phyloP scores from a whole-genome alignment of 2,329 filamentous ascomycete species.

The Ceratocystis papillata region DNA sequence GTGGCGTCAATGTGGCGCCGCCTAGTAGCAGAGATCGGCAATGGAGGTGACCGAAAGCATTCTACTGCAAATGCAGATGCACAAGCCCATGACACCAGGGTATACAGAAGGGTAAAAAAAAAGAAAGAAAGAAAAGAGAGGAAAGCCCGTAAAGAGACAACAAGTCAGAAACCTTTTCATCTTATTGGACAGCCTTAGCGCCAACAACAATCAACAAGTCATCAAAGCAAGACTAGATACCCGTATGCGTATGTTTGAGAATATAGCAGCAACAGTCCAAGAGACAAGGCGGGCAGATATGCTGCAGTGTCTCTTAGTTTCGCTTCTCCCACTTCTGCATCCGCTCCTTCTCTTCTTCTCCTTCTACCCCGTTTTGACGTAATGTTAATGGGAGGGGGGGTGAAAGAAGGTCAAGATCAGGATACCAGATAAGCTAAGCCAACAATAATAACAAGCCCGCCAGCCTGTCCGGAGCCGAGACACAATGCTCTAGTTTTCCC shows the following conservation, averaged over 20 bases:
- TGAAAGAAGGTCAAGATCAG: too few relatives aligned
- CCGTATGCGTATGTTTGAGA: neutral
- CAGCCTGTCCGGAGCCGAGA: too few relatives aligned
- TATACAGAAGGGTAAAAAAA: neutral
- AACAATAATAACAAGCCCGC: too few relatives aligned
- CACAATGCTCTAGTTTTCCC: too few relatives aligned
- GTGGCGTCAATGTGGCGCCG: neutral
- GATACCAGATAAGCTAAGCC: too few relatives aligned
- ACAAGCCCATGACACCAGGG: neutral
- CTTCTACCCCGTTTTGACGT: too few relatives aligned
- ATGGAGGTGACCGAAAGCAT: neutral
- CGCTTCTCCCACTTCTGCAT: neutral
- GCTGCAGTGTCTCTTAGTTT: neutral
- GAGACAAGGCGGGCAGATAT: neutral
- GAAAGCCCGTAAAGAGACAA: too few relatives aligned
- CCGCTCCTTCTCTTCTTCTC: too few relatives aligned
- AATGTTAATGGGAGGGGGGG: too few relatives aligned
- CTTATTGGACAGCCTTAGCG: too few relatives aligned
- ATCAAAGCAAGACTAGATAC: neutral
- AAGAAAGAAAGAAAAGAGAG: neutral
- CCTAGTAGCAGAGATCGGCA: neutral
- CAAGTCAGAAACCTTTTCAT: too few relatives aligned
- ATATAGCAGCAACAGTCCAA: neutral
- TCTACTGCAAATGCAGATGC: neutral
- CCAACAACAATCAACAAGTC: too few relatives aligned